phyloP scores from a whole-genome alignment of 2,329 filamentous ascomycete genomes.

The Coniochaeta sp. region DNA sequence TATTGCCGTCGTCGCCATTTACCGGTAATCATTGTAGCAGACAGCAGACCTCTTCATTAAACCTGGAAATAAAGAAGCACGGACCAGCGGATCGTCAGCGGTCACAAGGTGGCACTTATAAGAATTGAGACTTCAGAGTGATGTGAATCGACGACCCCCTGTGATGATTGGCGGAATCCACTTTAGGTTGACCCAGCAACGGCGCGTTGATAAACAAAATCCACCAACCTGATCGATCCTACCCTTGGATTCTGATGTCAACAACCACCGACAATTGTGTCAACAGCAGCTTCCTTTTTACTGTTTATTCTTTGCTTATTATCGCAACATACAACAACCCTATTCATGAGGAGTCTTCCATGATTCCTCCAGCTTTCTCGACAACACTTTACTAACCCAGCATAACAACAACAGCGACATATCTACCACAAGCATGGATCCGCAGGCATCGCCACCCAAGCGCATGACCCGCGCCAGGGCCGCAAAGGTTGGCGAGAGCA shows the following conservation, averaged over 20 bases:
- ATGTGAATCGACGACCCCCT: too few relatives aligned
- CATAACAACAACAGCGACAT: background rate
- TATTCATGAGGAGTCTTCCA: background rate
- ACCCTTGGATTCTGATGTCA: background rate
- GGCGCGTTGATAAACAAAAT: background rate
- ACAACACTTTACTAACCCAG: background rate
- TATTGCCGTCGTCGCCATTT: too few relatives aligned
- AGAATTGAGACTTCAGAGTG: too few relatives aligned
- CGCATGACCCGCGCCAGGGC: constrained; percentile 48
- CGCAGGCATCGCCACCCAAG: constrained; percentile 45
- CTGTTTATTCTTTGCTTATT: background rate
- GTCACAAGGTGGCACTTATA: too few relatives aligned
- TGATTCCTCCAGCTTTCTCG: background rate
- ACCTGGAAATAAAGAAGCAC: too few relatives aligned
- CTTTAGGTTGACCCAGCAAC: constrained; percentile 1
- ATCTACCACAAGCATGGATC: constrained; percentile 35
- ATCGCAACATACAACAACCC: background rate
- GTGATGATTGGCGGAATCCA: too few relatives aligned
- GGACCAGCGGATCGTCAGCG: too few relatives aligned
- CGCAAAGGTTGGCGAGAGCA: constrained; percentile 23
- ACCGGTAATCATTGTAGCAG: too few relatives aligned
- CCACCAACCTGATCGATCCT: background rate
- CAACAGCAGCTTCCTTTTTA: background rate
- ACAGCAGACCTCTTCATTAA: too few relatives aligned
- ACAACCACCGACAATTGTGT: background rate